These are phyloP conservation scores for Dactylorhiza incarnata DNA, from an alignment of 106 monocot genomes.

Conservation along the genomic window DNA sequence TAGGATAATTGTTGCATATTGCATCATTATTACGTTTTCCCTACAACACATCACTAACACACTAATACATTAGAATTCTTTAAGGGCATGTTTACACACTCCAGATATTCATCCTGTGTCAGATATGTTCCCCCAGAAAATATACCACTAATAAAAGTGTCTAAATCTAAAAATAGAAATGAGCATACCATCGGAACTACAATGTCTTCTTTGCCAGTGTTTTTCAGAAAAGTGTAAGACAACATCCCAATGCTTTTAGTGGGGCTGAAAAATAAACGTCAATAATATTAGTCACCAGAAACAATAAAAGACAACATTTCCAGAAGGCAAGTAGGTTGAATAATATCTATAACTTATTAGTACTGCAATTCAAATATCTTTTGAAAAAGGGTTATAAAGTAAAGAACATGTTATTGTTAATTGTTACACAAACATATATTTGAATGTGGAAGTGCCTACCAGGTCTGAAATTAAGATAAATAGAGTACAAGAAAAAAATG, in stretches of 20 bases:
- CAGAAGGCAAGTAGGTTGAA: not conserved
- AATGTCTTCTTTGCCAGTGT: conserved; percentile 88
- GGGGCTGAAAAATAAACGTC: conserved; percentile 27
- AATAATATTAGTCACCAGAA: not conserved
- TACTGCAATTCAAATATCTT: not conserved
- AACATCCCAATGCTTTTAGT: conserved; percentile 86
- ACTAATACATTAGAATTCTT: no score
- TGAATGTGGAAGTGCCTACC: no score
- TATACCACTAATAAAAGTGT: not conserved
- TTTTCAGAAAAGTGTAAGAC: conserved; percentile 83
- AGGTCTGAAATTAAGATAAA: no score
- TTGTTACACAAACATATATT: no score
- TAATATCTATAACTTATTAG: not conserved
- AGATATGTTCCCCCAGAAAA: not conserved
- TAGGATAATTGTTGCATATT: no score
- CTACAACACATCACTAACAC: no score
- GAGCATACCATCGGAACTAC: conserved; percentile 87
- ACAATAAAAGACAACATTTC: not conserved
- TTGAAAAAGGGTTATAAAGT: no score
- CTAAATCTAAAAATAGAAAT: not conserved
- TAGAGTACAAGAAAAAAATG: no score
- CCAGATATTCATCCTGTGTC: not conserved
- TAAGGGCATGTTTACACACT: no score
- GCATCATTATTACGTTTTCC: no score
- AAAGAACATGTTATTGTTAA: no score